Conservation (phyloP, 306 rosid species). For the Spatholobus suberectus region DNA sequence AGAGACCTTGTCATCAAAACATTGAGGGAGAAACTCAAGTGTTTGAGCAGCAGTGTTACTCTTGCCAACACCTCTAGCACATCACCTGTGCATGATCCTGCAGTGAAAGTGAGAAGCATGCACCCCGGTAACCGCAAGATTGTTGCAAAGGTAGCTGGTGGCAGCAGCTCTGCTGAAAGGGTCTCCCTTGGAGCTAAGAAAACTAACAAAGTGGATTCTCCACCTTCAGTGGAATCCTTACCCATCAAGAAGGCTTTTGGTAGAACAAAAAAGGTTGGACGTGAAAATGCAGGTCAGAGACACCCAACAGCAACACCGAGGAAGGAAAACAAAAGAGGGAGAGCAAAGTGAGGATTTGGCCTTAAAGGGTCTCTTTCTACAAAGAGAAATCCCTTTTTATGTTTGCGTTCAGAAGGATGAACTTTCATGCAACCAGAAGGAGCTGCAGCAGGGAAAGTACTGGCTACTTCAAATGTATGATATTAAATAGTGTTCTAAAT, state of each 20-base stretch:
- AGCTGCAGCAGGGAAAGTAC: background rate
- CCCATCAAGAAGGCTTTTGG: constrained; percentile 46
- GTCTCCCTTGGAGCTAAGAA: constrained; percentile 48
- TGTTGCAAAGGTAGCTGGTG: constrained; percentile 34
- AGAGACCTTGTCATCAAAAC: constrained; percentile 54
- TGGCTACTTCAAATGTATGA: background rate
- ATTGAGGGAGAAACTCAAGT: constrained; percentile 38
- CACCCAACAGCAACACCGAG: constrained; percentile 20
- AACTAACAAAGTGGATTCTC: constrained; percentile 31
- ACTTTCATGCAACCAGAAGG: background rate
- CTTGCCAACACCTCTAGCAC: background rate
- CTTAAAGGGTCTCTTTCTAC: constrained; percentile 30
- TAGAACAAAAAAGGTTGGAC: constrained; percentile 37
- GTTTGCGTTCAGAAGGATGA: constrained; percentile 5
- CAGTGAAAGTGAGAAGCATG: constrained; percentile 34
- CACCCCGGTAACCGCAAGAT: constrained; percentile 42
- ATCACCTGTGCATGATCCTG: constrained; percentile 2
- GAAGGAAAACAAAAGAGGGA: constrained; percentile 58
- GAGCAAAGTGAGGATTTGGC: constrained; percentile 36
- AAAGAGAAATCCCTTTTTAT: background rate
- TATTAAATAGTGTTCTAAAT: constrained; percentile 8
- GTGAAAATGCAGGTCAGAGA: constrained; percentile 14
- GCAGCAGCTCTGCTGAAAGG: constrained; percentile 33
- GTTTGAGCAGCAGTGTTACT: constrained; percentile 33
- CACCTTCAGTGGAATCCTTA: constrained; percentile 49